Base-by-base conservation (phyloP, 805 yeast species). In the Saccharomyces eubayanus region DNA sequence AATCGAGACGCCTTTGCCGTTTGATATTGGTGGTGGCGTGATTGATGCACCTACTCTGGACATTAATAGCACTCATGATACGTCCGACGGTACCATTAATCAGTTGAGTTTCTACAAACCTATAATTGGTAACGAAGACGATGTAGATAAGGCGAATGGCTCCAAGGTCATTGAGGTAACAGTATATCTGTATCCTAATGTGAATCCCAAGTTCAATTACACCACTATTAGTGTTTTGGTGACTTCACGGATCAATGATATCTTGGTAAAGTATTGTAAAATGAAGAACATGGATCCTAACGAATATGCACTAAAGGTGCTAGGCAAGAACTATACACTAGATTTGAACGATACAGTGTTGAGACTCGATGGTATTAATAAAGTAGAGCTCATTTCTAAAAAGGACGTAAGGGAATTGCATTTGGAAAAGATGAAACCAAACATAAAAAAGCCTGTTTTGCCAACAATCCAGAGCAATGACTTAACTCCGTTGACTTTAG, bases 1-100 rank as follows among this genome's bases (percentile, higher is more conserved):
- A 52, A 58, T 53, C 1, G 69, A 69, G 5, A 78, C 87, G 0
- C 89, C 91, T 3, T 70, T 81, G 40, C 80, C 85, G 0, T 64
- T 67, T 57, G 60, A 58, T 43, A 29, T 58, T 6, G 57, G 57
- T 31, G 62, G 60, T 16, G 59, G 57, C 12, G 49, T 58, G 12
- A 48, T 53, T 3, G 57, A 51, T 6, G 51, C 48, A 14, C n/a
- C 51, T 8, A 40, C 50, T 14, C 50, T 52, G 40, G 46, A 47
- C 5, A 47, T 49, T n/a, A 43, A 45, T 20, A 28, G 41, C 11
- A 49, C 53, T 5, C 40, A 16, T 46, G 51, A 49, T 11, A 55
- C 50, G 9, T 54, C 41, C 14, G 61, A 59, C 1, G 49, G 49
- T 6, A 47, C 57, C 1, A 52, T 68, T 5, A 65, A 69, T 40